Percentiles rank a stretch among this genome's conserved stretches.
These are phyloP conservation scores for Didymosphaeria variabile DNA, from an alignment of 2,329 filamentous ascomycete genomes.

Conservation along the genomic window DNA sequence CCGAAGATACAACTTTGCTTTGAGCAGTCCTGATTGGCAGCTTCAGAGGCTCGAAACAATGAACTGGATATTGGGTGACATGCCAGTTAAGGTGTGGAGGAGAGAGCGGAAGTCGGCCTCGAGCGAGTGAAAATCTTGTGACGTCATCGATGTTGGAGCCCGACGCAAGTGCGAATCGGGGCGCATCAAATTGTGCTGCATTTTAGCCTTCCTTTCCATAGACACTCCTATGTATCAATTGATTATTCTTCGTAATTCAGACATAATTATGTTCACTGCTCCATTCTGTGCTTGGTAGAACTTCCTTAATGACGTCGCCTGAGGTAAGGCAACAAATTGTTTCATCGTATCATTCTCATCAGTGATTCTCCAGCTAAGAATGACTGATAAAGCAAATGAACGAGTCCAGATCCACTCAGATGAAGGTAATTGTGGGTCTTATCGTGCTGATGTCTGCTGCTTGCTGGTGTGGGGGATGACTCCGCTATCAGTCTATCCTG, in stretches of 20 bases:
- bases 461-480: too few species aligned
- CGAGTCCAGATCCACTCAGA: neutral
- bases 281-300: neutral
- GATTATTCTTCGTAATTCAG: too few species aligned
- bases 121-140: slow-evolving; percentile 9
- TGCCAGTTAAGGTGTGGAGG: slow-evolving; percentile 52
- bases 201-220: neutral
- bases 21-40: slow-evolving; percentile 47
- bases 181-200: slow-evolving; percentile 1
- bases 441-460: neutral
- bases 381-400: neutral
- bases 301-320: neutral
- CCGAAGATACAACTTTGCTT: slow-evolving; percentile 50
- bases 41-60: slow-evolving; percentile 48
- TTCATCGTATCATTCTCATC: neutral
- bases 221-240: neutral
- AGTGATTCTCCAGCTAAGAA: neutral
- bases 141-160: slow-evolving; percentile 14
- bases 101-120: slow-evolving; percentile 28
- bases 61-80: slow-evolving; percentile 49
- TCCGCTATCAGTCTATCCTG: too few species aligned
- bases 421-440: neutral
- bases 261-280: neutral
- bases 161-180: slow-evolving; percentile 13
- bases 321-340: neutral